Evolutionary conservation across 805 yeast genomes (phyloP).

Genomic region (Lipomyces sp.): DNA sequence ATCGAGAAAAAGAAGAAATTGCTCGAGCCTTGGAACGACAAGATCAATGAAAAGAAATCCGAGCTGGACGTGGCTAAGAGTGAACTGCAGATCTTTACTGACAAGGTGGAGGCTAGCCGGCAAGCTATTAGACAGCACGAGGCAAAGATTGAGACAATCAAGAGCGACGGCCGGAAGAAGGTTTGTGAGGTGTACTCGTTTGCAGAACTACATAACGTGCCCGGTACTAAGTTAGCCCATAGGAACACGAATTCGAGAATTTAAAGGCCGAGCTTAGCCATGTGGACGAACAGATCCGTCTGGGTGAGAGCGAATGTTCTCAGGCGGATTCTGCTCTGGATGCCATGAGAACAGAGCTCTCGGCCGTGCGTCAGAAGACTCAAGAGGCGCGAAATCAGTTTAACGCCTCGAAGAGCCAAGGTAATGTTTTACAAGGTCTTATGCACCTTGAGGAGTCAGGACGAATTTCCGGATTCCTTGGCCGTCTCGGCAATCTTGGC

Average conservation of each 20-base stretch:
- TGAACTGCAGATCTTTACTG: conserved; percentile 57
- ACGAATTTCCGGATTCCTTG: conserved; percentile 66
- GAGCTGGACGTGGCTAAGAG: conserved; percentile 63
- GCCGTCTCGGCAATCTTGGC: conserved; percentile 86
- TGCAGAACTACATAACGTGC: no score
- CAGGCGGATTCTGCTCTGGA: conserved; percentile 50
- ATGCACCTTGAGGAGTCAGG: conserved; percentile 72
- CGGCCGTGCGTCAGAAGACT: conserved; percentile 56
- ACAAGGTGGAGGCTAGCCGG: conserved; percentile 45
- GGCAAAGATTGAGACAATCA: conserved; percentile 45
- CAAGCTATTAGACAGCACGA: conserved; percentile 48
- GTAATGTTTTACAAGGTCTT: conserved; percentile 67
- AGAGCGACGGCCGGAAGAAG: conserved; percentile 49
- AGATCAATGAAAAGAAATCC: conserved; percentile 59
- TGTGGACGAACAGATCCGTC: conserved; percentile 50
- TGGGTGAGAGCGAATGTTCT: conserved; percentile 57
- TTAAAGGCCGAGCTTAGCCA: conserved; percentile 50
- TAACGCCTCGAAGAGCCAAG: conserved; percentile 60
- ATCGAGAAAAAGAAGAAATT: conserved; percentile 61
- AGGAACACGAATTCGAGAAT: conserved; percentile 45
- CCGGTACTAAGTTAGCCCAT: background rate
- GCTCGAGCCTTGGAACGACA: conserved; percentile 79
- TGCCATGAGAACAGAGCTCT: conserved; percentile 53
- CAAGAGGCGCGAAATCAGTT: conserved; percentile 64
- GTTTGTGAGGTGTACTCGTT: no score